A percentile compares a stretch with the other conserved stretches of the same genome.
Evolutionary conservation across 768 basidiomycete genomes (phyloP).

Genomic region (Hericium alpestre): DNA sequence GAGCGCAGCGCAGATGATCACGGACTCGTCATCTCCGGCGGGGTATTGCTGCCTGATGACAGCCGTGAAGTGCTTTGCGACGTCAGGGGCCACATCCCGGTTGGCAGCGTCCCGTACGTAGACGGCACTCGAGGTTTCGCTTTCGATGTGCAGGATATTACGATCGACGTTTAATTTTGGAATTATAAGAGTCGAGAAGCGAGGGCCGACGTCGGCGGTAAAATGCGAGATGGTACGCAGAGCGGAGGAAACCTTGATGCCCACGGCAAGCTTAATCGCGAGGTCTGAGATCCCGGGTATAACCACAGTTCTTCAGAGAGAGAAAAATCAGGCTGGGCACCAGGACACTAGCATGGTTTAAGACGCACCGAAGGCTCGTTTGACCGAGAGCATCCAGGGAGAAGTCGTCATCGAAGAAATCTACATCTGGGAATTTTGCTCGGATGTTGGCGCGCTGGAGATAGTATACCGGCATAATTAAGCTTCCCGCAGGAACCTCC

Average conservation of each 20-base stretch:
- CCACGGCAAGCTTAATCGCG: constrained; percentile 42
- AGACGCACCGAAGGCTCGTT: constrained; percentile 40
- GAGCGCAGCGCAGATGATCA: constrained; percentile 42
- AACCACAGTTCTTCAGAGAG: constrained; percentile 29
- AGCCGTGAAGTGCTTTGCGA: constrained; percentile 43
- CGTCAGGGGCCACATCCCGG: constrained; percentile 28
- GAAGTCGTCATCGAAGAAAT: constrained; percentile 32
- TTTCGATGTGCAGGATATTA: constrained; percentile 31
- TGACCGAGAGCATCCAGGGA: constrained; percentile 34
- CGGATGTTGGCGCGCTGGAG: constrained; percentile 37
- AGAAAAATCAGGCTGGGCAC: neutral
- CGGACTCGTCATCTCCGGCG: constrained; percentile 28
- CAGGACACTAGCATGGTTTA: too few relatives aligned
- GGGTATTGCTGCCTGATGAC: constrained; percentile 36
- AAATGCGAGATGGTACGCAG: constrained; percentile 51
- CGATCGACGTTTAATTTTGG: constrained; percentile 37
- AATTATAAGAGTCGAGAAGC: constrained; percentile 40
- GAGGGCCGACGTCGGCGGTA: constrained; percentile 46
- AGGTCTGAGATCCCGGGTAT: constrained; percentile 34
- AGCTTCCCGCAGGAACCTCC: constrained; percentile 17
- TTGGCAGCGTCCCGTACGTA: constrained; percentile 19
- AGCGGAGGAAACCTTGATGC: constrained; percentile 47
- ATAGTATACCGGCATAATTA: constrained; percentile 45
- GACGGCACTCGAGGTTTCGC: constrained; percentile 40
- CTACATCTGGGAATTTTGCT: constrained; percentile 31